phyloP scores from a whole-genome alignment of 2,329 filamentous ascomycete species.

The Botrytis squamosa region DNA sequence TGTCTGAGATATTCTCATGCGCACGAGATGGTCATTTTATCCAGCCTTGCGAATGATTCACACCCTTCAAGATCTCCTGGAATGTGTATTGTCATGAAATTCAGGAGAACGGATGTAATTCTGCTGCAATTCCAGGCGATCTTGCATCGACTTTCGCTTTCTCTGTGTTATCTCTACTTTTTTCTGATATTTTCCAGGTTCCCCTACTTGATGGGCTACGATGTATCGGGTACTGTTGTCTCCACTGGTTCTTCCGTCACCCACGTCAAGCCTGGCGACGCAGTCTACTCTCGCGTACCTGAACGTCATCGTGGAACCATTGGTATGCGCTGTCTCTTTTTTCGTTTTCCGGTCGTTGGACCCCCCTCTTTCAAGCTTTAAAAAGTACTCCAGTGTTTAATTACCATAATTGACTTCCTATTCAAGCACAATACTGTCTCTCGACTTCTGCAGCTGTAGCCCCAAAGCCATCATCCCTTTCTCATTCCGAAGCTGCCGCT shows the following conservation, averaged over 20 bases:
- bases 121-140: not conserved
- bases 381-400: not conserved
- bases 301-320: slow-evolving; percentile 38
- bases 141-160: not conserved
- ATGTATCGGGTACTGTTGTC: slow-evolving; percentile 43
- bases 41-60: not conserved
- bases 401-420: not conserved
- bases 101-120: not conserved
- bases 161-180: too few relatives aligned
- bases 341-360: not conserved
- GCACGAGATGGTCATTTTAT: not conserved
- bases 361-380: not conserved
- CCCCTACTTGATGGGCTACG: slow-evolving; percentile 46
- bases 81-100: not conserved
- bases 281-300: slow-evolving; percentile 42
- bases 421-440: slow-evolving; percentile 29
- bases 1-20: not conserved
- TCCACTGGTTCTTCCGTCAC: slow-evolving; percentile 41
- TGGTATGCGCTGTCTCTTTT: slow-evolving; percentile 12
- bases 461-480: slow-evolving; percentile 43
- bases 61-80: not conserved
- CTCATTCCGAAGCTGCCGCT: slow-evolving; percentile 44
- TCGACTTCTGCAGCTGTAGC: slow-evolving; percentile 39
- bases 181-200: slow-evolving; percentile 36
- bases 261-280: slow-evolving; percentile 42